These are phyloP conservation scores for Cucurbita pepo DNA, from an alignment of 306 rosid species.

Conservation along the genomic window DNA sequence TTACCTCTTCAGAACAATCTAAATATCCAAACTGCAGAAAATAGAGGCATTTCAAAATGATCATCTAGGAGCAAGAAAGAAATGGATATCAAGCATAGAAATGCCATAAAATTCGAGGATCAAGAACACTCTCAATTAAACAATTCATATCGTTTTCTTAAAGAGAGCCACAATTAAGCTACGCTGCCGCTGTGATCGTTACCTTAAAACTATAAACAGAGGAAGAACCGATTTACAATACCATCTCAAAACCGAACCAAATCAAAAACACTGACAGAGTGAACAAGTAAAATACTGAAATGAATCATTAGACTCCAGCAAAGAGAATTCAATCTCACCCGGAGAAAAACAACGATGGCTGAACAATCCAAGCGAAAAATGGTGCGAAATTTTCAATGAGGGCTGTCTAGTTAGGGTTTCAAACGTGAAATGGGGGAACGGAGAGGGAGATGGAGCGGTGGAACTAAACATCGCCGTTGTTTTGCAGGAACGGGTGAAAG, in stretches of 20 bases:
- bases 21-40: not conserved
- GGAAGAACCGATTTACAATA: not conserved
- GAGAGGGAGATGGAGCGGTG: not conserved
- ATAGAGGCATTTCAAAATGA: not conserved
- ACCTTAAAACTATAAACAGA: not conserved
- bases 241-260: not conserved
- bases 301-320: not conserved
- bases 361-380: not conserved
- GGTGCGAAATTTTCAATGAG: not conserved
- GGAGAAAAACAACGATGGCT: not conserved
- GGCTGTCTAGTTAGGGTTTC: not conserved
- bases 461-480: not conserved
- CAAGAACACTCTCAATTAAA: not conserved
- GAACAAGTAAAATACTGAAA: not conserved
- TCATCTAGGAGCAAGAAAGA: not conserved
- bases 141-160: not conserved
- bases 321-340: not conserved
- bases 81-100: not conserved
- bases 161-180: not conserved
- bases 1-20: conserved; percentile 5
- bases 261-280: not conserved
- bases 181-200: not conserved
- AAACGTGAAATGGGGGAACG: not conserved
- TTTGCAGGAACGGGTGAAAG: not conserved
- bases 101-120: not conserved